phyloP scores from a whole-genome alignment of 2,329 filamentous ascomycete genomes.

The Calycina marina region DNA sequence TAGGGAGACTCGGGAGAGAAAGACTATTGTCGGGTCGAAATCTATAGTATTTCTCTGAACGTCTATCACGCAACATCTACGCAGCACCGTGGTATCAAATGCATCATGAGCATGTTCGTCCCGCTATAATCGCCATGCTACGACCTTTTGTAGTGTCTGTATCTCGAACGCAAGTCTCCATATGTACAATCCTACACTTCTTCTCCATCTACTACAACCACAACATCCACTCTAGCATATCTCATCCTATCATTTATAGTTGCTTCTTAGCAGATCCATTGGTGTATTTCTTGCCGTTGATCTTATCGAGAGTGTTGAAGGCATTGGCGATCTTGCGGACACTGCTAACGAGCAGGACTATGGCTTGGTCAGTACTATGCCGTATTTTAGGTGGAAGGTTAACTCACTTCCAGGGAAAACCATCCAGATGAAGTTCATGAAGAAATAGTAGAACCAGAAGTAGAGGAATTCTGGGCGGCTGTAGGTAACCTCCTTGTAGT shows the following conservation, averaged over 20 bases:
- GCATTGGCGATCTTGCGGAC: slow-evolving; percentile 23
- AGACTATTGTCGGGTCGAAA: too few species aligned
- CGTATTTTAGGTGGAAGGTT: neutral
- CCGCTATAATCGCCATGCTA: too few species aligned
- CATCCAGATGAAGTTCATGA: slow-evolving; percentile 47
- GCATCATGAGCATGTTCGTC: too few species aligned
- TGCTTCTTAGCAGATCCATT: neutral
- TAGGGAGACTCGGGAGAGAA: too few species aligned
- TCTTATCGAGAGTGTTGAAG: slow-evolving; percentile 22
- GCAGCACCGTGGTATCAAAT: too few species aligned
- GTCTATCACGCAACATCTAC: too few species aligned
- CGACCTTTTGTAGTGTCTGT: too few species aligned
- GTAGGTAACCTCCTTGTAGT: slow-evolving; percentile 32
- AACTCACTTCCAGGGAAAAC: slow-evolving; percentile 38
- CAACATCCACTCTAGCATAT: neutral
- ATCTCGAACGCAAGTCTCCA: too few species aligned
- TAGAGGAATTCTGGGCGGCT: slow-evolving; percentile 45
- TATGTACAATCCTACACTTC: too few species aligned
- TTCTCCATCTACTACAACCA: neutral
- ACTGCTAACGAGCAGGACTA: slow-evolving; percentile 24
- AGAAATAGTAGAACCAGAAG: slow-evolving; percentile 49
- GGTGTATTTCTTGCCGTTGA: slow-evolving; percentile 3
- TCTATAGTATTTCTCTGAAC: too few species aligned
- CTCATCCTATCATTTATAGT: neutral
- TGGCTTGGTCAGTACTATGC: neutral